Percentiles rank a stretch among this genome's conserved stretches.
Conservation (phyloP, 2,329 filamentous ascomycete species). For the Talaromyces albobiverticillius region DNA sequence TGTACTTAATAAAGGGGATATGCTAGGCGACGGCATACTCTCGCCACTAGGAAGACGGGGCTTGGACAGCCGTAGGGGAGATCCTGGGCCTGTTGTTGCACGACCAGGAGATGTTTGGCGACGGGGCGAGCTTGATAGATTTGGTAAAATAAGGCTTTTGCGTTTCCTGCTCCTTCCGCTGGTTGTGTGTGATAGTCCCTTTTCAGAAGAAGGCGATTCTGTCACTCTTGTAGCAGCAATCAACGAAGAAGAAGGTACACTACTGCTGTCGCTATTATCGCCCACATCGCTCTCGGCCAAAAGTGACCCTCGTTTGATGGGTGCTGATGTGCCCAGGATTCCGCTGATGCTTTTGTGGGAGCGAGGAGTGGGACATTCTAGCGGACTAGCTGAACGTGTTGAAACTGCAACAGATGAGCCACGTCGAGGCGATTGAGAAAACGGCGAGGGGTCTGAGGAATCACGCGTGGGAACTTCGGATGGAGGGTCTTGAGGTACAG, state of each 20-base stretch:
- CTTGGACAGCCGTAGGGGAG: slow-evolving; percentile 81
- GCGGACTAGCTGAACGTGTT: slow-evolving; percentile 83
- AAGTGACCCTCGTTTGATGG: slow-evolving; percentile 71
- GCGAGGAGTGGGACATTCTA: slow-evolving; percentile 84
- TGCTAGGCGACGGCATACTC: slow-evolving; percentile 73
- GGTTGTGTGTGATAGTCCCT: slow-evolving; percentile 71
- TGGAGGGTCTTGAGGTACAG: slow-evolving; percentile 33
- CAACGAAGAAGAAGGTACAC: slow-evolving; percentile 69
- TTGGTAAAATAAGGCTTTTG: slow-evolving; percentile 78
- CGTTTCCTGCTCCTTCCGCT: slow-evolving; percentile 82
- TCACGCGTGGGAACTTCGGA: slow-evolving; percentile 57
- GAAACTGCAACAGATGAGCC: slow-evolving; percentile 67
- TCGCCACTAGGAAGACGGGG: slow-evolving; percentile 63
- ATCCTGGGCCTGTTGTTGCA: slow-evolving; percentile 68
- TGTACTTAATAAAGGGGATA: slow-evolving; percentile 79
- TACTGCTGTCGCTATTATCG: slow-evolving; percentile 77
- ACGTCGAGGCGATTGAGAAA: slow-evolving; percentile 45
- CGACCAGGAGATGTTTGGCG: slow-evolving; percentile 88
- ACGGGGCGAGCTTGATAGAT: slow-evolving; percentile 69
- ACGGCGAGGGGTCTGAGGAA: slow-evolving; percentile 49
- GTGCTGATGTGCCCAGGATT: slow-evolving; percentile 56
- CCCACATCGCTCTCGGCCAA: slow-evolving; percentile 83
- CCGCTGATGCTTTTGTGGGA: slow-evolving; percentile 66
- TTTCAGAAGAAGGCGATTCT: slow-evolving; percentile 87
- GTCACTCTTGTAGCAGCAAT: slow-evolving; percentile 69